Conservation (phyloP, 495 filamentous ascomycete species). For the Aspergillus ellipticus region DNA sequence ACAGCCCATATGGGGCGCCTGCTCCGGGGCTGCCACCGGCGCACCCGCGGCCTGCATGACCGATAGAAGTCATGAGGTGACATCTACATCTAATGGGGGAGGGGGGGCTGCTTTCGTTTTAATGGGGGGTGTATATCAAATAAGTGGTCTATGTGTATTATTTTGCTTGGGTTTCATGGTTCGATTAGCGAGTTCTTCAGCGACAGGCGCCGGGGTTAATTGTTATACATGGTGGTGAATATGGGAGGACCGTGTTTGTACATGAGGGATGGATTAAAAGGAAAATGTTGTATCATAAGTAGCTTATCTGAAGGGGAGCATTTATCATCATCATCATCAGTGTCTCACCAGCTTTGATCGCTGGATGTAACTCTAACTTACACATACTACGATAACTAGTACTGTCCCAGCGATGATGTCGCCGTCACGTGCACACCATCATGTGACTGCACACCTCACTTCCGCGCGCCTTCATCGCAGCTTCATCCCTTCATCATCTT, state of each 20-base stretch:
- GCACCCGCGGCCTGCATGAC: slow-evolving; percentile 18
- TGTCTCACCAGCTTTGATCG: too few relatives aligned
- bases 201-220: slow-evolving; percentile 8
- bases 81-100: not conserved
- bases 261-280: not conserved
- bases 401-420: not conserved
- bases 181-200: slow-evolving; percentile 10
- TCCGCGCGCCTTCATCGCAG: not conserved
- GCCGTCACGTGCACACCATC: not conserved
- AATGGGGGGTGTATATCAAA: not conserved
- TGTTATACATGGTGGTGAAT: not conserved
- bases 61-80: not conserved
- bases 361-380: too few relatives aligned
- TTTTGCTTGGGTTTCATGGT: not conserved
- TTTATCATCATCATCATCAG: too few relatives aligned
- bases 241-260: not conserved
- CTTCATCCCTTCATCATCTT: not conserved
- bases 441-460: slow-evolving; percentile 4
- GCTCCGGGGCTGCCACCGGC: slow-evolving; percentile 16
- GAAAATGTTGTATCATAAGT: not conserved
- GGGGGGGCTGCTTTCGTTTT: slow-evolving; percentile 1
- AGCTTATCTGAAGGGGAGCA: too few relatives aligned
- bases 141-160: not conserved
- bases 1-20: slow-evolving; percentile 16
- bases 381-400: too few relatives aligned